phyloP scores from a whole-genome alignment of 768 basidiomycete genomes.

The Gloeostereum incarnatum region DNA sequence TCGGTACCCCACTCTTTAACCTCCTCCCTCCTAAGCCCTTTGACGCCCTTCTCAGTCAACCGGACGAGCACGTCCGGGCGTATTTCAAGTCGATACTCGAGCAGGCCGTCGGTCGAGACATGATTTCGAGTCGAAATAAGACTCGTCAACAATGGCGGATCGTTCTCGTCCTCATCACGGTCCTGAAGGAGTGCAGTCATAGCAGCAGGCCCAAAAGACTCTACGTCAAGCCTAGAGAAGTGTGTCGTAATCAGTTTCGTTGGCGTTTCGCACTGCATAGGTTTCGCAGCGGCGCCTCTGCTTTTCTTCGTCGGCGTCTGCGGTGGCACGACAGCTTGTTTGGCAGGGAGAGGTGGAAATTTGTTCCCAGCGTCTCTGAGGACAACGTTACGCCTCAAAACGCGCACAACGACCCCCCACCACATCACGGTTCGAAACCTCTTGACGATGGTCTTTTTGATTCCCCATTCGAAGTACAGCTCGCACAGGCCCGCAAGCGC shows the following conservation, averaged over 20 bases:
- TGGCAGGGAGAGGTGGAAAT: no score
- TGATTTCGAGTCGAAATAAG: conserved; percentile 26
- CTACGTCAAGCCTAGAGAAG: no score
- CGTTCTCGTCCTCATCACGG: not conserved
- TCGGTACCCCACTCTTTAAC: conserved; percentile 5
- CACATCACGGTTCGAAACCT: conserved; percentile 80
- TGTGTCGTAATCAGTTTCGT: no score
- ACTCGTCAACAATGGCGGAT: conserved; percentile 17
- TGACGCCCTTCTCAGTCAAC: conserved; percentile 19
- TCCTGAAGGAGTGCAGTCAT: no score
- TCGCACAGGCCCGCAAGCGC: conserved; percentile 77
- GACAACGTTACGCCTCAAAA: conserved; percentile 41
- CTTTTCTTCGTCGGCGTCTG: no score
- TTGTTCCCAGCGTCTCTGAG: no score
- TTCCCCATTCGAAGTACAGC: conserved; percentile 88
- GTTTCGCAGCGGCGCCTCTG: no score
- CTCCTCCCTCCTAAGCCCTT: conserved; percentile 15
- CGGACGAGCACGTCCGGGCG: conserved; percentile 21
- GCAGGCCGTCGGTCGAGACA: conserved; percentile 26
- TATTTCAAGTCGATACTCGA: conserved; percentile 34
- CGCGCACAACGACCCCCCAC: conserved; percentile 62
- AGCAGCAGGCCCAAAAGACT: no score
- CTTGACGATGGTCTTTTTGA: conserved; percentile 72
- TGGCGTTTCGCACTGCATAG: no score
- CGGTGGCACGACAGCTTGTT: no score